Evolutionary conservation across 306 rosid genomes (phyloP).

Genomic region (Dryas octopetala): DNA sequence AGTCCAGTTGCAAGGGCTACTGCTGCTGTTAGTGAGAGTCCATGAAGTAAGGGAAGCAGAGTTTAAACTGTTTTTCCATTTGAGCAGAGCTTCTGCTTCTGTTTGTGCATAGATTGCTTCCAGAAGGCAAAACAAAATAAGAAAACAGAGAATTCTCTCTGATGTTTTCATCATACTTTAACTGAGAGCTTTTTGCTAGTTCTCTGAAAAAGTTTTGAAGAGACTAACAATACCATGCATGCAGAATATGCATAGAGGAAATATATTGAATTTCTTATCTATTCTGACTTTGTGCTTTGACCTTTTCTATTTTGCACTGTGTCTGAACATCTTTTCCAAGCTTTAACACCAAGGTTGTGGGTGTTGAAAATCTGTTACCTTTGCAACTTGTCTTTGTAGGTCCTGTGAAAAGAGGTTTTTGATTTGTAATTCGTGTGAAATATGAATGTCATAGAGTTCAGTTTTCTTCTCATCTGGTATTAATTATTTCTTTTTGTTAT

Average conservation of each 20-base stretch:
- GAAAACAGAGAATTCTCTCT: background rate
- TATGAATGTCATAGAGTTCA: too few species aligned
- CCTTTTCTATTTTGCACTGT: background rate
- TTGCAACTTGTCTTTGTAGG: too few species aligned
- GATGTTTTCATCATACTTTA: background rate
- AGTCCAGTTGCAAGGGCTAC: slow-evolving; percentile 50
- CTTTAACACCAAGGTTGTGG: too few species aligned
- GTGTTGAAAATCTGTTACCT: too few species aligned
- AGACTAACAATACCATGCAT: background rate
- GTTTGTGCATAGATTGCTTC: slow-evolving; percentile 2
- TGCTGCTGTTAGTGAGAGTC: slow-evolving; percentile 19
- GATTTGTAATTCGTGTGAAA: too few species aligned
- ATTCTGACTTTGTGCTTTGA: background rate
- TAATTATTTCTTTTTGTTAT: too few species aligned
- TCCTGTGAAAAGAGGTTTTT: too few species aligned
- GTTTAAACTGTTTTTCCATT: slow-evolving; percentile 48
- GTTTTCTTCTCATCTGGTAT: too few species aligned
- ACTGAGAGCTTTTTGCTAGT: background rate
- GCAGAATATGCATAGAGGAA: background rate
- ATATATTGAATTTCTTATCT: background rate
- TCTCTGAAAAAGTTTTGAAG: background rate
- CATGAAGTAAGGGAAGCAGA: slow-evolving; percentile 48
- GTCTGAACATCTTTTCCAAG: too few species aligned
- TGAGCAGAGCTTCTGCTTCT: slow-evolving; percentile 47
- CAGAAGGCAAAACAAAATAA: background rate